Evolutionary conservation across 768 basidiomycete species (phyloP), one percentile per base, ranked within the genome.

Genomic region (Suillus brevipes): DNA sequence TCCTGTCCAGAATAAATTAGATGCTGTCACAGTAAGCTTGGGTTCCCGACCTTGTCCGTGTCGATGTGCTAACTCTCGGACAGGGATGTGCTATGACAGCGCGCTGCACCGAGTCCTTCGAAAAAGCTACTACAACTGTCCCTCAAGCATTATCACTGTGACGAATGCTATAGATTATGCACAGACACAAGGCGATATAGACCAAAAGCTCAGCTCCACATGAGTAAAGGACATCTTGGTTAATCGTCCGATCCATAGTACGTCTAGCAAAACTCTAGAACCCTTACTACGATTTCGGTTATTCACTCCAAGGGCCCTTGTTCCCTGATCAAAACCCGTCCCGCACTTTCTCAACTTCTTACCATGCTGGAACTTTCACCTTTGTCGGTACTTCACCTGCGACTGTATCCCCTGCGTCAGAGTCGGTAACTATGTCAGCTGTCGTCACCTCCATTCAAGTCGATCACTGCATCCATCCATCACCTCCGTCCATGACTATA

Each of bases 81-180:
- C 36, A 77, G 75, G 74, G 71, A 63, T 77, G 74, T 25, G 73
- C 75, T 5, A 49, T 64, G 45, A 69, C 69, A 1, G 63, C 66
- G n/a, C 85, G 84, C 63, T 85, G 84, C 69, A 73, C 78, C 7
- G 62, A 72, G 13, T 67, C 65, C 6, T 85, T 83, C 63, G 77
- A 81, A 64, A 73, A 0, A 61, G 66, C 6, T 83, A 80, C 68
- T 83, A 76, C 72, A 71, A 78, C 50, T 85, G 84, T 65, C 71
- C 82, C 66, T 42, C 70, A 6, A 84, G 84, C 63, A 70, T 79
- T 36, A 80, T 74, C 14, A 28, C 61, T 3, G 71, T 7, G 60
- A 43, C 31, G 31, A 31, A 31, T 31, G 31, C 4, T 31, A 28
- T 3, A 25, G 73, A 78, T 63, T 83, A 67, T 58, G 61, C 73